These are phyloP conservation scores for Colletotrichum acutatum DNA, from an alignment of 2,329 filamentous ascomycete species.

Conservation along the genomic window DNA sequence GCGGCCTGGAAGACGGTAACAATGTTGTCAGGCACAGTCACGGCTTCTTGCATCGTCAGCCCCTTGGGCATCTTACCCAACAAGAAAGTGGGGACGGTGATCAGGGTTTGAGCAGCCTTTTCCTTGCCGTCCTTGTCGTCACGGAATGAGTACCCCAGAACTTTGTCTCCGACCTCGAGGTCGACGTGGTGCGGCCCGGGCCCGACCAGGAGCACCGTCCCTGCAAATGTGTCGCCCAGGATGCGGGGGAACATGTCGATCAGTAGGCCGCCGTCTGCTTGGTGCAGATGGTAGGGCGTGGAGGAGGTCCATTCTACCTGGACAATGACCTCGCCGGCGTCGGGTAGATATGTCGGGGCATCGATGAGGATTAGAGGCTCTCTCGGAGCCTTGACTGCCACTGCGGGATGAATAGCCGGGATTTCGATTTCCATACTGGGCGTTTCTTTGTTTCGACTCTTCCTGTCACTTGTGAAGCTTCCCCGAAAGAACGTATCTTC, in stretches of 20 bases:
- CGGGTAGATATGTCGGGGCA: constrained; percentile 45
- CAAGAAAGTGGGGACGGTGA: constrained; percentile 62
- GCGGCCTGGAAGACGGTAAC: constrained; percentile 69
- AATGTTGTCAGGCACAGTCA: constrained; percentile 66
- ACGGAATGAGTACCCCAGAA: constrained; percentile 65
- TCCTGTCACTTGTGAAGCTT: not conserved
- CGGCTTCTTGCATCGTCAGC: constrained; percentile 56
- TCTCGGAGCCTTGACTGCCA: constrained; percentile 39
- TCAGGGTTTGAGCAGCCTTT: constrained; percentile 66
- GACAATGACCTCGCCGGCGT: constrained; percentile 61
- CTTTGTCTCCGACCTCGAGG: constrained; percentile 63
- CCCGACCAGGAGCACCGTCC: constrained; percentile 63
- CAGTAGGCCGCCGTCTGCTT: constrained; percentile 68
- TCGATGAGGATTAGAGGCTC: constrained; percentile 40
- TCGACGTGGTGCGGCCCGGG: constrained; percentile 41
- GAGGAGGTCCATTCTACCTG: constrained; percentile 69
- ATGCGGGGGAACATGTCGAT: constrained; percentile 59
- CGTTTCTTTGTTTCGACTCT: not conserved
- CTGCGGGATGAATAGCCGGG: constrained; percentile 41
- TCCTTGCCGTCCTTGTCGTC: constrained; percentile 54
- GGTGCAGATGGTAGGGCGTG: constrained; percentile 70
- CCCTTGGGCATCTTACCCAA: constrained; percentile 56
- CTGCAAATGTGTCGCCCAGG: constrained; percentile 62
- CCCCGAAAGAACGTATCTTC: not conserved
- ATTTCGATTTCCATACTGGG: constrained; percentile 35